Evolutionary conservation across 306 rosid species (phyloP), one percentile per base, ranked within the genome.

Genomic region (Vigna radiata): DNA sequence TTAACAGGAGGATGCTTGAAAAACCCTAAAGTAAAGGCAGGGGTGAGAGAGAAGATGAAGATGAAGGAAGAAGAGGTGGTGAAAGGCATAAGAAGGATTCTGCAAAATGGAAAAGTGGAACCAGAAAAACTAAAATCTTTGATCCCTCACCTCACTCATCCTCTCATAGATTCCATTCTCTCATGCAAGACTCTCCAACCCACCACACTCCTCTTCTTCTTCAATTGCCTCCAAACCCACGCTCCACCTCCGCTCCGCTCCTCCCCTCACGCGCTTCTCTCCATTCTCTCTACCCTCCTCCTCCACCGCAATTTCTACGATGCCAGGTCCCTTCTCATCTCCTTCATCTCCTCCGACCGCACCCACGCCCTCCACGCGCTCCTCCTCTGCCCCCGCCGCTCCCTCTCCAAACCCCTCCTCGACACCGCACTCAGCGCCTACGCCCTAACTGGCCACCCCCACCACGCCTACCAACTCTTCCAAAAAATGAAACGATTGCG

Each of bases 351-450:
- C 77, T 61, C 86, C 71, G 96, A 94, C 56, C 86, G 73, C 68
- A 83, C 31, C 19, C 96, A 90, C 76, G 4, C 55, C 4, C 94
- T 90, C 68, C 96, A 90, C 75, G 33, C 67, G 41, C 65, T 80
- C 49, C 77, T 94, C 27, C 86, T 94, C 60, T 87, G 55, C 37
- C 88, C 88, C n/a, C 39, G 33, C 41, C 84, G 66, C 1, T 0
- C 10, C 75, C 65, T 81, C 47, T 50, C 87, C 6, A 86, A 58
- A 60, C 73, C 90, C 10, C 77, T 94, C 46, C 82, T 91, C 0
- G 97, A 94, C 70, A 90, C 91, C 52, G 84, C 98, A 10, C 17
- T 91, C 9, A 84, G 90, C 5, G 96, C 97, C 13, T 94, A 94
- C 19, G 91, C 88, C 37, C 86, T 81, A 1, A 67, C 85, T 1